phyloP scores from a whole-genome alignment of 2,329 filamentous ascomycete species.

The Teratosphaeria epicoccoides region DNA sequence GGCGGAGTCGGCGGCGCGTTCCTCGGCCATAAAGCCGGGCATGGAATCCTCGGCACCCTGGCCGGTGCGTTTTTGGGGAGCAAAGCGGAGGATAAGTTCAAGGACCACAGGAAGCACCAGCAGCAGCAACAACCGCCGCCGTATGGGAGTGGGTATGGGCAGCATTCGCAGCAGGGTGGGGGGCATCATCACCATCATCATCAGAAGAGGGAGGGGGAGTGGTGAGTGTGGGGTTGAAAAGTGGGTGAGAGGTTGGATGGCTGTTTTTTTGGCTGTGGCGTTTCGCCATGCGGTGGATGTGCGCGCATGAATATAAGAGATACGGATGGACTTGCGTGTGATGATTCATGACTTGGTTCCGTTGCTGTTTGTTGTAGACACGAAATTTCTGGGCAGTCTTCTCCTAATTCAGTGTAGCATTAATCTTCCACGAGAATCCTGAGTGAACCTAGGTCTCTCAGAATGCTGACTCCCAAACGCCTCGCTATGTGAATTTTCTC shows the following conservation, averaged over 20 bases:
- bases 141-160: slow-evolving; percentile 2
- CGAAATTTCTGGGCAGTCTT: not conserved
- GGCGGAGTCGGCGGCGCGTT: slow-evolving; percentile 48
- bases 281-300: not conserved
- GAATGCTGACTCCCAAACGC: not conserved
- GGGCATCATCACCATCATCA: slow-evolving; percentile 7
- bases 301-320: not conserved
- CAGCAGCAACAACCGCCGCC: slow-evolving; percentile 3
- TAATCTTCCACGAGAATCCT: too few relatives aligned
- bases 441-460: too few relatives aligned
- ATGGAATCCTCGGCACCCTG: slow-evolving; percentile 44
- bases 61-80: slow-evolving; percentile 47
- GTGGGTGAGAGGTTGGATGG: not conserved
- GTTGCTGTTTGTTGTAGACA: not conserved
- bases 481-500: not conserved
- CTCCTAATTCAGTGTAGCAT: too few relatives aligned
- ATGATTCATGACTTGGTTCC: not conserved
- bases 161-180: not conserved
- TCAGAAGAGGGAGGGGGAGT: slow-evolving; percentile 5
- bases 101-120: slow-evolving; percentile 31
- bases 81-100: slow-evolving; percentile 45
- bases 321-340: not conserved
- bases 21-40: slow-evolving; percentile 46
- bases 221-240: not conserved
- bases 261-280: not conserved